Evolutionary conservation across 129 eudicot species (phyloP).

Genomic region (Logfia minima): DNA sequence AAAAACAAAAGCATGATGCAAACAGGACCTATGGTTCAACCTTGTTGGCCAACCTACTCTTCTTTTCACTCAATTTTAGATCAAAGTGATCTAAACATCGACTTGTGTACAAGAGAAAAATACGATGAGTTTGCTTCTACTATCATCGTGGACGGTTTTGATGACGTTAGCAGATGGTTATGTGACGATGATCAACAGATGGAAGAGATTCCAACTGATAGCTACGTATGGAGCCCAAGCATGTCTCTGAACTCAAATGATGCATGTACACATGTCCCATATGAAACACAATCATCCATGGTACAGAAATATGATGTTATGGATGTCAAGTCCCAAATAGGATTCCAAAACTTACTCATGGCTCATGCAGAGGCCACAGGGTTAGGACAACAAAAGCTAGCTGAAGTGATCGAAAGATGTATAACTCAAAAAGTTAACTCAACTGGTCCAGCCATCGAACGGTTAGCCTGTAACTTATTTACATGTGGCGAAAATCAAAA

Average conservation of each 20-base stretch:
- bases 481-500: constrained; percentile 41
- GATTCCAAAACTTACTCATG: constrained; percentile 40
- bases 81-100: constrained; percentile 28
- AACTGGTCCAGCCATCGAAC: constrained; percentile 47
- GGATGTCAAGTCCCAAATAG: constrained; percentile 37
- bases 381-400: constrained; percentile 43
- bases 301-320: constrained; percentile 25
- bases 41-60: constrained; percentile 44
- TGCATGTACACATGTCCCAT: constrained; percentile 9
- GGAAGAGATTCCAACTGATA: constrained; percentile 31
- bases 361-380: constrained; percentile 65
- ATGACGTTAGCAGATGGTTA: constrained; percentile 45
- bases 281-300: constrained; percentile 9
- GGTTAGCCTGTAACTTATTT: constrained; percentile 46
- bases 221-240: constrained; percentile 38
- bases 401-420: constrained; percentile 41
- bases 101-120: constrained; percentile 13
- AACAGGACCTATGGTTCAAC: constrained; percentile 38
- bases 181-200: constrained; percentile 42
- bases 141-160: constrained; percentile 28
- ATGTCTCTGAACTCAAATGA: constrained; percentile 33
- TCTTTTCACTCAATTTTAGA: constrained; percentile 27
- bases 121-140: constrained; percentile 27
- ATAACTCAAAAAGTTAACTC: constrained; percentile 45
- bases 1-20: constrained; percentile 39